Conservation (phyloP, 768 basidiomycete genomes). For the Rhodosporidiobolus odoratus region DNA sequence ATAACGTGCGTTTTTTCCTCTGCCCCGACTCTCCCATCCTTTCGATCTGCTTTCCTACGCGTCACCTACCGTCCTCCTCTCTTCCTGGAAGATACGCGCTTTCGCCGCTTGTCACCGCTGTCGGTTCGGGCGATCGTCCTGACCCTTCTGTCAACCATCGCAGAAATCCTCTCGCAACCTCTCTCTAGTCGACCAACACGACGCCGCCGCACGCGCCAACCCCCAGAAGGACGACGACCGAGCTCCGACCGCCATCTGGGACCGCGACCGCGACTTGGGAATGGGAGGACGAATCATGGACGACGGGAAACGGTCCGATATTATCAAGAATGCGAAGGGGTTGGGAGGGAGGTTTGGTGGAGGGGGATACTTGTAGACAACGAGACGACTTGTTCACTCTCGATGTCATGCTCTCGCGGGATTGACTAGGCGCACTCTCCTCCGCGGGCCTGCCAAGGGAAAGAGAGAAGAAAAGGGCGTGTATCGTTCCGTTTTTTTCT, state of each 20-base stretch:
- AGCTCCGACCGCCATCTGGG: conserved; percentile 73
- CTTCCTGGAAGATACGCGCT: not conserved
- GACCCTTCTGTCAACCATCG: conserved; percentile 46
- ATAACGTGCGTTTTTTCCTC: conserved; percentile 32
- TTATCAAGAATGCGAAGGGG: conserved; percentile 53
- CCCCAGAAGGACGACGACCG: conserved; percentile 52
- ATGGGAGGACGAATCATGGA: conserved; percentile 83
- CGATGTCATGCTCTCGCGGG: no score
- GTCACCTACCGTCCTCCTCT: not conserved
- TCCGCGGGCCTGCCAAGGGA: no score
- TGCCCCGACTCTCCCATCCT: not conserved
- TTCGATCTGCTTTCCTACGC: not conserved
- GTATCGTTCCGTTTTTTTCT: no score
- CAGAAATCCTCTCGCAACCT: conserved; percentile 52
- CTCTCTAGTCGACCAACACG: conserved; percentile 57
- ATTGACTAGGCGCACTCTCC: no score
- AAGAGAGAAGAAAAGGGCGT: no score
- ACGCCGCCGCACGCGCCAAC: conserved; percentile 51
- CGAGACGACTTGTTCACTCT: no score
- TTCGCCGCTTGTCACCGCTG: no score
- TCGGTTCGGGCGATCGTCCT: no score
- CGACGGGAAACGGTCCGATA: conserved; percentile 68
- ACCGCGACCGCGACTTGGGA: conserved; percentile 83
- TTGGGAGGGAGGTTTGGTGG: conserved; percentile 35
- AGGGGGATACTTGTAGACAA: conserved; percentile 32